Percentiles rank a stretch among this genome's conserved stretches.
phyloP scores from a whole-genome alignment of 441 rosid genomes.

The Breynia disticha region DNA sequence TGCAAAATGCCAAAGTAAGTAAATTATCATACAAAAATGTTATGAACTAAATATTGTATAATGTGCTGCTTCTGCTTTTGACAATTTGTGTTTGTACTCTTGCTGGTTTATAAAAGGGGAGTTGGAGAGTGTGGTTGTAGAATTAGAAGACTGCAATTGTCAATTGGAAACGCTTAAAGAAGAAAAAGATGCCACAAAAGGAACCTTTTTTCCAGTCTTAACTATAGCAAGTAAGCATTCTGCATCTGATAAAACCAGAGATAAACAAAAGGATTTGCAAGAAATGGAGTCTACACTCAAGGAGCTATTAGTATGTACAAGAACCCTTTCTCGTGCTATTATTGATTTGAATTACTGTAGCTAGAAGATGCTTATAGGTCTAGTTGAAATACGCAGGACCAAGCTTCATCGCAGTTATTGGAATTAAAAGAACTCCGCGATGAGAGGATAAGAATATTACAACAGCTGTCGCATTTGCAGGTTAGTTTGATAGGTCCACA shows the following conservation, averaged over 20 bases:
- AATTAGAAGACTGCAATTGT: constrained; percentile 60
- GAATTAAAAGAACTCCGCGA: constrained; percentile 66
- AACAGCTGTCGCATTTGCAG: constrained; percentile 50
- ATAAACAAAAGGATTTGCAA: constrained; percentile 63
- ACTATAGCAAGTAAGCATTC: constrained; percentile 55
- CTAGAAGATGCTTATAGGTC: constrained; percentile 15
- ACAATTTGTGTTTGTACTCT: constrained; percentile 1
- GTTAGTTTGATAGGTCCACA: constrained; percentile 23
- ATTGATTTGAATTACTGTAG: constrained; percentile 12
- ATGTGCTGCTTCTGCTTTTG: constrained; percentile 12
- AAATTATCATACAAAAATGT: background rate
- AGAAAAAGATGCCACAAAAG: constrained; percentile 81
- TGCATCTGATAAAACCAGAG: constrained; percentile 50
- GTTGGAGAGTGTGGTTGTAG: constrained; percentile 48
- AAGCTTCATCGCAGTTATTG: constrained; percentile 54
- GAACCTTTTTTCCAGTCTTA: constrained; percentile 68
- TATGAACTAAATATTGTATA: constrained; percentile 5
- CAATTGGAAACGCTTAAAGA: constrained; percentile 64
- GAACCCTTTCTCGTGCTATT: constrained; percentile 4
- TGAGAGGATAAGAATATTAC: constrained; percentile 59
- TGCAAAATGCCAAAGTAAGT: background rate
- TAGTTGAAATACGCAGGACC: constrained; percentile 46
- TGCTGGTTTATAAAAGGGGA: constrained; percentile 48
- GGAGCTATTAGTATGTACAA: constrained; percentile 52
- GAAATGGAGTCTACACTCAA: constrained; percentile 70